phyloP scores from a whole-genome alignment of 108 stramenopile species.

The Nitzschia putrida region DNA sequence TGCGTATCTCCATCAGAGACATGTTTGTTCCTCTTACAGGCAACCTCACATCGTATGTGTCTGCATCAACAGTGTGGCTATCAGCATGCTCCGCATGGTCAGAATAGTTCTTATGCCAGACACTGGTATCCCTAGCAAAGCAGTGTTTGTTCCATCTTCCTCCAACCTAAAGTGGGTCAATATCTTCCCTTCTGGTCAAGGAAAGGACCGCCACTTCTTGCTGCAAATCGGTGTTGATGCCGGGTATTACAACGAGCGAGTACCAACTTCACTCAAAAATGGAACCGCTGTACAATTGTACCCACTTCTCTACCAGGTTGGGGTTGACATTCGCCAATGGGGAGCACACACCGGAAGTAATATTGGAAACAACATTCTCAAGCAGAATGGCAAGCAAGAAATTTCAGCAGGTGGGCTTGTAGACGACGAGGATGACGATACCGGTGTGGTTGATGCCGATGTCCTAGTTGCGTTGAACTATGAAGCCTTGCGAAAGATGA shows the following conservation, averaged over 20 bases:
- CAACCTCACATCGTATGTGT: neutral
- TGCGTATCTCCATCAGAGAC: neutral
- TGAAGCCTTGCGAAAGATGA: constrained; percentile 84
- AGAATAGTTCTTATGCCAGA: constrained; percentile 60
- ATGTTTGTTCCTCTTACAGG: neutral
- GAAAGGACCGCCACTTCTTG: constrained; percentile 36
- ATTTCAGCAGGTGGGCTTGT: constrained; percentile 35
- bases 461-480: constrained; percentile 78
- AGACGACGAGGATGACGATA: constrained; percentile 80
- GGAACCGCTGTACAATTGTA: constrained; percentile 67
- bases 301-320: constrained; percentile 85
- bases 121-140: constrained; percentile 27
- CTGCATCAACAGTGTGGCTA: constrained; percentile 46
- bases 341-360: constrained; percentile 71
- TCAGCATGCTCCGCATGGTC: constrained; percentile 83
- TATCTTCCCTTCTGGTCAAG: constrained; percentile 32
- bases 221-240: constrained; percentile 71
- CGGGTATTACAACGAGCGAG: constrained; percentile 57
- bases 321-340: constrained; percentile 90
- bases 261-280: constrained; percentile 69
- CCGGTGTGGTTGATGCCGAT: constrained; percentile 72
- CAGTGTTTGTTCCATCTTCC: constrained; percentile 58
- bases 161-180: constrained; percentile 69
- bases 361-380: constrained; percentile 57
- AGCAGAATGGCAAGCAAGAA: constrained; percentile 41